Percentiles rank a stretch among this genome's conserved stretches.
phyloP scores from a whole-genome alignment of 2,329 filamentous ascomycete genomes.

The Colletotrichum liaoningense region DNA sequence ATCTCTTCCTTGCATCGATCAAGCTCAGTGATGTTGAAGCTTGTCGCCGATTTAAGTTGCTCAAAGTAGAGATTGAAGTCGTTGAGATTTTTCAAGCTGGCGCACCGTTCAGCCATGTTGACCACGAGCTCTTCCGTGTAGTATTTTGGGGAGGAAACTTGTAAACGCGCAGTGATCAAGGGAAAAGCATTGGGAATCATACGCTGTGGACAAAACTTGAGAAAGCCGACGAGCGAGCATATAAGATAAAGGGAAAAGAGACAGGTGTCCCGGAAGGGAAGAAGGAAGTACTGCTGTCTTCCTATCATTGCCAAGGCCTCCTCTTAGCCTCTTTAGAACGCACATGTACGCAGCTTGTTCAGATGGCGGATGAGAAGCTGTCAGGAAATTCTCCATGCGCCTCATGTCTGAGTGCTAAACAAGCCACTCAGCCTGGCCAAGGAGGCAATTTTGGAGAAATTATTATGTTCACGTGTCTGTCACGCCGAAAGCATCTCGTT shows the following conservation, averaged over 20 bases:
- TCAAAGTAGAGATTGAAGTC: not conserved
- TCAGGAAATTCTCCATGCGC: no score
- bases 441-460: no score
- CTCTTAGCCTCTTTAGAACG: not conserved
- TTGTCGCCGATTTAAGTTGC: not conserved
- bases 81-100: not conserved
- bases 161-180: not conserved
- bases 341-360: no score
- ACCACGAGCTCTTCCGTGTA: not conserved
- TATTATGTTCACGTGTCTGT: no score
- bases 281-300: not conserved
- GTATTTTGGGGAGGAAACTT: not conserved
- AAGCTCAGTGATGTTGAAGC: not conserved
- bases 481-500: no score
- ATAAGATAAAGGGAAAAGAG: not conserved
- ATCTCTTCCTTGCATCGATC: not conserved
- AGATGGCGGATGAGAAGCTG: no score
- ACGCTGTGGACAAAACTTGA: no score
- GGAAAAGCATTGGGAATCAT: not conserved
- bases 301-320: not conserved
- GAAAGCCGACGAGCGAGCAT: not conserved
- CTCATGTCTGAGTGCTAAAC: no score
- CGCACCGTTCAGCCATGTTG: not conserved
- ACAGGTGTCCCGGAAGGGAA: not conserved
- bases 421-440: no score